Evolutionary conservation across 2,329 filamentous ascomycete species (phyloP).

Genomic region (Rhexocercosporidium sp.): DNA sequence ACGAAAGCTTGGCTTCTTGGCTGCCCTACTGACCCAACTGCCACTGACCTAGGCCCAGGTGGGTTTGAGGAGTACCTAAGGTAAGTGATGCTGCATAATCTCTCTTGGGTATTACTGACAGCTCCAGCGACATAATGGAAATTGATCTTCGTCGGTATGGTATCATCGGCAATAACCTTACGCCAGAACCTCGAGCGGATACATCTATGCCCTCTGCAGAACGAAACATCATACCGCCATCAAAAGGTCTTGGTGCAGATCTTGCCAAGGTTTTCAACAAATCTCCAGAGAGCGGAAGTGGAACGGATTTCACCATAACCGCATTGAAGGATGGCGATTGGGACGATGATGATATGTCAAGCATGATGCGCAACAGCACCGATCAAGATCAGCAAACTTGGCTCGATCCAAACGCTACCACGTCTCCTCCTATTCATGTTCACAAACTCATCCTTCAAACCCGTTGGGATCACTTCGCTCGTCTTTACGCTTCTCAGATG

Average conservation of each 20-base stretch:
- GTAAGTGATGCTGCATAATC: constrained; percentile 35
- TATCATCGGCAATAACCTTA: constrained; percentile 79
- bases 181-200: constrained; percentile 58
- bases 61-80: constrained; percentile 87
- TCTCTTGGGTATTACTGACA: neutral
- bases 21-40: constrained; percentile 75
- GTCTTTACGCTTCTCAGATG: constrained; percentile 93
- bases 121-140: constrained; percentile 78
- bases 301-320: constrained; percentile 89
- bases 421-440: constrained; percentile 87
- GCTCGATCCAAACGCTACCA: constrained; percentile 65
- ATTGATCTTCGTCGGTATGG: constrained; percentile 93
- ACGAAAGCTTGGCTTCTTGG: constrained; percentile 98
- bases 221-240: constrained; percentile 56
- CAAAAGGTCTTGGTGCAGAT: constrained; percentile 79
- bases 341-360: constrained; percentile 65
- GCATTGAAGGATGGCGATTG: constrained; percentile 78
- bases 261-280: constrained; percentile 87
- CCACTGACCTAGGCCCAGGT: constrained; percentile 69
- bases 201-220: constrained; percentile 51
- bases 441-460: constrained; percentile 94
- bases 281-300: constrained; percentile 81
- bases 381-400: constrained; percentile 52
- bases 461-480: constrained; percentile 95
- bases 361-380: constrained; percentile 50